These are phyloP conservation scores for Nothophoma quercina DNA, from an alignment of 2,329 filamentous ascomycete genomes.

Conservation along the genomic window DNA sequence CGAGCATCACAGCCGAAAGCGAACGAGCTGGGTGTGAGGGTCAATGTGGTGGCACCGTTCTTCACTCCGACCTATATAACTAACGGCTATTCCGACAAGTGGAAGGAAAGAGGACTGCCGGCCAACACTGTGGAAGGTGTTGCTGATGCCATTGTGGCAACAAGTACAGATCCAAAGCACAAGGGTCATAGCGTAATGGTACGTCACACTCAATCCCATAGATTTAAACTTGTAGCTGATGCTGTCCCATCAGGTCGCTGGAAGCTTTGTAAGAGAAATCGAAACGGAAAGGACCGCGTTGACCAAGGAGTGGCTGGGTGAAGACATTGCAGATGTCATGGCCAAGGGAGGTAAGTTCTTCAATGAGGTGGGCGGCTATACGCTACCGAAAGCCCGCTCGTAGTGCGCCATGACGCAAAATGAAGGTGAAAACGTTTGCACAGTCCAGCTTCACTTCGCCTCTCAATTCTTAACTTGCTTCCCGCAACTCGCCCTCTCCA, in stretches of 20 bases:
- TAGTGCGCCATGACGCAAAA: conserved; percentile 3
- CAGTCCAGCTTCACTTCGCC: too few relatives aligned
- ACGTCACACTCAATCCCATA: conserved; percentile 3
- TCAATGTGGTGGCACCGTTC: conserved; percentile 59
- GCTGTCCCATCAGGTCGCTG: conserved; percentile 33
- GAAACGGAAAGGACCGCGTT: conserved; percentile 36
- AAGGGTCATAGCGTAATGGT: conserved; percentile 43
- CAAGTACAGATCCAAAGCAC: conserved; percentile 42
- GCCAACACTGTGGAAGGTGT: conserved; percentile 55
- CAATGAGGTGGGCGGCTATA: conserved; percentile 46
- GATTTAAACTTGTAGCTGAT: not conserved
- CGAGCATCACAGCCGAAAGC: conserved; percentile 50
- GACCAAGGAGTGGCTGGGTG: conserved; percentile 43
- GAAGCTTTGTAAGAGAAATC: conserved; percentile 39
- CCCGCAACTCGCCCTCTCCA: too few relatives aligned
- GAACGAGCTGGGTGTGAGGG: conserved; percentile 46
- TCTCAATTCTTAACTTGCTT: too few relatives aligned
- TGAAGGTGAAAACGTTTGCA: too few relatives aligned
- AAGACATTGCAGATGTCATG: conserved; percentile 45
- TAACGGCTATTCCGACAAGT: conserved; percentile 48
- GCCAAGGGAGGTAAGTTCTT: conserved; percentile 45
- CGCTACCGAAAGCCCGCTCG: conserved; percentile 37
- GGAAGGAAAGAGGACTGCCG: conserved; percentile 51
- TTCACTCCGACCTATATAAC: conserved; percentile 58
- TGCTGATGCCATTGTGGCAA: conserved; percentile 51